These are phyloP conservation scores for Rhododendron vialii DNA, from an alignment of 148 eudicot genomes.

Conservation along the genomic window DNA sequence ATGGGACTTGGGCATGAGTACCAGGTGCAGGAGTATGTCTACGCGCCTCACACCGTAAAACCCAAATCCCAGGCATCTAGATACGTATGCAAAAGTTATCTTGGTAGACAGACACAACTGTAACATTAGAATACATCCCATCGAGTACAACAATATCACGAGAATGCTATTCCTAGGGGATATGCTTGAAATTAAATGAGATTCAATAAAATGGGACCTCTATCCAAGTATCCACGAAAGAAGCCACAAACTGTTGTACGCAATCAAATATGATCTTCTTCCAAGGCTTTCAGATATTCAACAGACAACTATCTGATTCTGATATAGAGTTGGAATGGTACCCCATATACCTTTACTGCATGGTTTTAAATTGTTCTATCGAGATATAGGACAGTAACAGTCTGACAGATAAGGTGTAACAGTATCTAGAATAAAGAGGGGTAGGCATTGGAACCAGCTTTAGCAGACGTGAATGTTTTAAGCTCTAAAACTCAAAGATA, in stretches of 20 bases:
- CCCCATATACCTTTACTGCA: background rate
- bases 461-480: background rate
- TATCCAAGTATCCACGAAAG: background rate
- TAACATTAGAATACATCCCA: background rate
- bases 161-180: background rate
- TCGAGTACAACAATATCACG: background rate
- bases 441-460: background rate
- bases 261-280: background rate
- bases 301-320: background rate
- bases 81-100: background rate
- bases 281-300: background rate
- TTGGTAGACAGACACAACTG: background rate
- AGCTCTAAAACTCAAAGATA: background rate
- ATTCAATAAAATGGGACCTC: background rate
- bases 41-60: background rate
- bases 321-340: background rate
- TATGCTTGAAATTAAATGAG: conserved; percentile 1
- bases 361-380: background rate
- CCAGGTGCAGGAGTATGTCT: background rate
- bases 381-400: background rate
- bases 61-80: background rate
- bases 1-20: background rate
- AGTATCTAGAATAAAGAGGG: background rate
- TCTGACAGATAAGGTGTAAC: no score
- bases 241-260: background rate